Evolutionary conservation across 139 green algal genomes (phyloP).

Genomic region (Micractinium conductrix): DNA sequence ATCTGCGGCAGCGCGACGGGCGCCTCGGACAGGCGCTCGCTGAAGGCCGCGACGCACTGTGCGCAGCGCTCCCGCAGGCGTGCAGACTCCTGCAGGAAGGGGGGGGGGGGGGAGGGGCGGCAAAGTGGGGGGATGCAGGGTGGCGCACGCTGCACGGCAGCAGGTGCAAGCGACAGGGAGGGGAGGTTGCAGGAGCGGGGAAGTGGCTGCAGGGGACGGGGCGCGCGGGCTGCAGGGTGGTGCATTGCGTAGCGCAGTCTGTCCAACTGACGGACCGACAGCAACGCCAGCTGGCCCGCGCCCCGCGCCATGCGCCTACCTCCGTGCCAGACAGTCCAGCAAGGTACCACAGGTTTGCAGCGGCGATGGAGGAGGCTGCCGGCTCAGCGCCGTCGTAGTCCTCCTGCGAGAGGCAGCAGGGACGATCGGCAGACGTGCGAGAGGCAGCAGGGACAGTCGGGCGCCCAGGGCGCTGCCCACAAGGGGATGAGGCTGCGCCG

Average conservation of each 20-base stretch:
- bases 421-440: background rate
- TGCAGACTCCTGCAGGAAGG: slow-evolving; percentile 2
- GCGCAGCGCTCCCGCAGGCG: slow-evolving; percentile 19
- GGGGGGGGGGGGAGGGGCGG: too few species aligned
- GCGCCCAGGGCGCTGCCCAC: too few species aligned
- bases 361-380: slow-evolving; percentile 74
- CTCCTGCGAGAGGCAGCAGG: too few species aligned
- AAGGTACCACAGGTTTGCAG: slow-evolving; percentile 74
- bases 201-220: background rate
- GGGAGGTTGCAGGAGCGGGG: background rate
- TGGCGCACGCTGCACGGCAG: background rate
- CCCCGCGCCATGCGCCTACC: background rate
- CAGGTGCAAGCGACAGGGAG: background rate
- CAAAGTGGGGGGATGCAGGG: too few species aligned
- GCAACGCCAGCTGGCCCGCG: too few species aligned
- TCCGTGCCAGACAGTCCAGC: slow-evolving; percentile 42
- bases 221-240: too few species aligned
- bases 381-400: slow-evolving; percentile 93
- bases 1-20: slow-evolving; percentile 82
- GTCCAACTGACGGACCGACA: too few species aligned
- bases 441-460: too few species aligned
- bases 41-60: slow-evolving; percentile 55
- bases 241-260: too few species aligned
- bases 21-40: slow-evolving; percentile 55
- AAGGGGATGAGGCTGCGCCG: too few species aligned